phyloP scores from a whole-genome alignment of 1,139 yeast genomes.

The Taphrina deformans region DNA sequence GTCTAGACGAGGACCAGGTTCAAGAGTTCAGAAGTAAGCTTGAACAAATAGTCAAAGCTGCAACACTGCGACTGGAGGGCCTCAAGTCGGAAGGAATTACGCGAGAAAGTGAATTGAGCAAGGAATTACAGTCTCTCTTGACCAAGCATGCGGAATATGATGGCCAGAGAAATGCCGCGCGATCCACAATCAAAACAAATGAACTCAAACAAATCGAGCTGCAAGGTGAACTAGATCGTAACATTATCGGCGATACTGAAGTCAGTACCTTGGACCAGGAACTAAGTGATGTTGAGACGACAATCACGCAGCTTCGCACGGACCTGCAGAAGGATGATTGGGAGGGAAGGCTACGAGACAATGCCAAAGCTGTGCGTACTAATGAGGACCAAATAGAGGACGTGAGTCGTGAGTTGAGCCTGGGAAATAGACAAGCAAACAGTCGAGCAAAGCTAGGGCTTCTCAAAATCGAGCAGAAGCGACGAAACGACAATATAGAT shows the following conservation, averaged over 20 bases:
- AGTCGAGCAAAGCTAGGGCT: conserved; percentile 39
- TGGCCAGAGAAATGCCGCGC: conserved; percentile 50
- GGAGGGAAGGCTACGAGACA: conserved; percentile 34
- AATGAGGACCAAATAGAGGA: conserved; percentile 51
- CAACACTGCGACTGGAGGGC: conserved; percentile 36
- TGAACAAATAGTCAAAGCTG: conserved; percentile 37
- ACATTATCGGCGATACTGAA: conserved; percentile 50
- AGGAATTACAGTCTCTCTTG: conserved; percentile 43
- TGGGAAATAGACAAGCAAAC: conserved; percentile 43
- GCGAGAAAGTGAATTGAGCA: conserved; percentile 41
- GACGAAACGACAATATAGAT: conserved; percentile 15
- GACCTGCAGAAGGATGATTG: conserved; percentile 34
- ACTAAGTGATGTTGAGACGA: conserved; percentile 42
- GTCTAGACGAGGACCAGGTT: conserved; percentile 36
- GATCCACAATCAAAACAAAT: conserved; percentile 47
- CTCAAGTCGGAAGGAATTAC: conserved; percentile 33
- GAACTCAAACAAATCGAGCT: conserved; percentile 46
- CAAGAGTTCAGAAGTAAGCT: conserved; percentile 36
- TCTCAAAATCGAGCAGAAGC: conserved; percentile 35
- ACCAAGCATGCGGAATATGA: conserved; percentile 50
- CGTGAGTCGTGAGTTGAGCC: conserved; percentile 49
- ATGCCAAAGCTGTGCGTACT: conserved; percentile 43
- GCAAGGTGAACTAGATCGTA: conserved; percentile 47
- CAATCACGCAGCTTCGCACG: conserved; percentile 35
- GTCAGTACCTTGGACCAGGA: conserved; percentile 48